Base-by-base conservation (phyloP, 352 stramenopile species). In the Pythium angustatum region DNA sequence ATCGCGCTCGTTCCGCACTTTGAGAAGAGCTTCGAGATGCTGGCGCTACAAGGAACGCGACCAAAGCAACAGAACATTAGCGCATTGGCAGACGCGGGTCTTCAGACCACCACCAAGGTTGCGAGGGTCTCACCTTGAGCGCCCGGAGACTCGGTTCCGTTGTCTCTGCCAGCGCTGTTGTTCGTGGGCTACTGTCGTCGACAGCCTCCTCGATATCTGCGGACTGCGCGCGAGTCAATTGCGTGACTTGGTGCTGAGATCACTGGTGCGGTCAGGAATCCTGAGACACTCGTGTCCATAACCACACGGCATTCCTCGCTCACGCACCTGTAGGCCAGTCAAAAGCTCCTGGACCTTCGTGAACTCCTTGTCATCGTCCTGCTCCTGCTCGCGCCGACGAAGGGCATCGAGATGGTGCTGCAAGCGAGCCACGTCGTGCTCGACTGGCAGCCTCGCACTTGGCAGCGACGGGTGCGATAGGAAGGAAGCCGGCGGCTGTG, bases 311-410 rank as follows among this genome's bases (percentile, higher is more conserved):
- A 14, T 11, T 17, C 2, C 8, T 47, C 14, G 8, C 12, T 15
- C 2, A 53, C 58, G 19, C 44, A 72, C 65, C 48, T 74, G 19
- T 17, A 68, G 51, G 43, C 36, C 44, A 7, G 56, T 45, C 44
- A 68, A 19, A 22, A 64, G 17, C 51, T 80, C 76, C 64, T 89
- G 78, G 3, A 89, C 28, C 22, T 56, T 73, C n/a, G 54, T 71
- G 27, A 89, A 68, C 24, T 64, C 75, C 19, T 58, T 52, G 28
- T 73, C 63, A 0, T 77, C 62, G 5, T 73, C 74, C 24, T 44
- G 40, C 55, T 62, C 22, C 9, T 58, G 38, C 36, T 63, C 22
- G 10, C 51, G 31, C 21, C 24, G 30, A 31, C 43, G 55, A 14
- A 64, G 30, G 8, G 2, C 8, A 12, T 65, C 51, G 19, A 71